These are phyloP conservation scores for Tricholoma terreum DNA, from an alignment of 768 basidiomycete species.

Conservation along the genomic window DNA sequence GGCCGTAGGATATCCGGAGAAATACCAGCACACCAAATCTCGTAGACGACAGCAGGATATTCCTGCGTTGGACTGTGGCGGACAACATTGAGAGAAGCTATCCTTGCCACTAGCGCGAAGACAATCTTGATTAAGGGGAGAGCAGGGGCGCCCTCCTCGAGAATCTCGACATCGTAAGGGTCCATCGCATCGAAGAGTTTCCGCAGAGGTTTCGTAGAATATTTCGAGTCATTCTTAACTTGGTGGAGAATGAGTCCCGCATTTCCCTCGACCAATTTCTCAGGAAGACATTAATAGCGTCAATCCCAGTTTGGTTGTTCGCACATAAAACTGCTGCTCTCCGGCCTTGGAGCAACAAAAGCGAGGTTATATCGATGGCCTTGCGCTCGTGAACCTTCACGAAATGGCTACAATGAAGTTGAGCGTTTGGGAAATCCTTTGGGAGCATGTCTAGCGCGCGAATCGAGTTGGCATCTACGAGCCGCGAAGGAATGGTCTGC, in stretches of 20 bases:
- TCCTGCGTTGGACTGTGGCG: not conserved
- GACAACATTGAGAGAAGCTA: not conserved
- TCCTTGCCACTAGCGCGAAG: slow-evolving; percentile 15
- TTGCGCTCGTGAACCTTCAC: slow-evolving; percentile 24
- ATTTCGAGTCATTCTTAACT: slow-evolving; percentile 18
- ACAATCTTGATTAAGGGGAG: slow-evolving; percentile 22
- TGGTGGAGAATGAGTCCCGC: slow-evolving; percentile 22
- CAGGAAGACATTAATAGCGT: slow-evolving; percentile 20
- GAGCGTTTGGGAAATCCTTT: slow-evolving; percentile 15
- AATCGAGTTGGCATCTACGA: not conserved
- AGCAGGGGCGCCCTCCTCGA: slow-evolving; percentile 5
- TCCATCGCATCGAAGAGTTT: slow-evolving; percentile 21
- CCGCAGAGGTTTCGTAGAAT: slow-evolving; percentile 1
- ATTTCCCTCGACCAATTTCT: slow-evolving; percentile 7
- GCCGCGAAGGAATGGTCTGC: not conserved
- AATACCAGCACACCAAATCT: not conserved
- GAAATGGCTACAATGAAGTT: slow-evolving; percentile 31
- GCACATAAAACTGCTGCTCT: slow-evolving; percentile 27
- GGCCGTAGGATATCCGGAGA: too few species aligned
- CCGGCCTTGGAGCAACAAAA: slow-evolving; percentile 14
- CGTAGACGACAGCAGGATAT: not conserved
- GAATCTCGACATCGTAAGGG: slow-evolving; percentile 17
- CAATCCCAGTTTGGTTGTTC: slow-evolving; percentile 17
- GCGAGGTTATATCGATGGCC: slow-evolving; percentile 15
- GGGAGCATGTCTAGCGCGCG: not conserved